Percentiles rank a stretch among this genome's conserved stretches.
These are phyloP conservation scores for Calonectria hawksworthii DNA, from an alignment of 2,329 filamentous ascomycete genomes.

Conservation along the genomic window DNA sequence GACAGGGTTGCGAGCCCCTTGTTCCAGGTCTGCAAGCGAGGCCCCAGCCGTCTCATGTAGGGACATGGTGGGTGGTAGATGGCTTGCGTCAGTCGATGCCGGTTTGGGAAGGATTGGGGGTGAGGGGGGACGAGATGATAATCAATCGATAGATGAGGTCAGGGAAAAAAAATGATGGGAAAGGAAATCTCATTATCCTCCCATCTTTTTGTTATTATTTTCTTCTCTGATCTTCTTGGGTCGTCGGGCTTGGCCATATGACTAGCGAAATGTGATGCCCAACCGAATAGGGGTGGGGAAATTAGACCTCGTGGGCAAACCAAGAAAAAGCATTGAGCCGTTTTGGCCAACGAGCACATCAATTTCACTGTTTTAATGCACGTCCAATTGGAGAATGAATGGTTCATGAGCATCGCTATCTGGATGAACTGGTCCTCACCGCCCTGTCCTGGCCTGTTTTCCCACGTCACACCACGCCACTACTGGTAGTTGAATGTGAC, in stretches of 20 bases:
- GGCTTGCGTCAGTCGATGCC: neutral
- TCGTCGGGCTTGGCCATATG: neutral
- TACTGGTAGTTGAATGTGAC: conserved; percentile 10
- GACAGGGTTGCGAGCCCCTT: conserved; percentile 33
- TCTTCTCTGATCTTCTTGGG: neutral
- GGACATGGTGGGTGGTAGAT: conserved; percentile 18
- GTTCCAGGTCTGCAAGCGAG: conserved; percentile 35
- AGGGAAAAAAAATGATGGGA: neutral
- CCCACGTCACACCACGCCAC: conserved; percentile 23
- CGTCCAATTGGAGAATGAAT: neutral
- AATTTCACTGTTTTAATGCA: neutral
- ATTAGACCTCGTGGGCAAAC: conserved; percentile 8
- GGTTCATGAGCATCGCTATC: neutral
- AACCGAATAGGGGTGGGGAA: conserved; percentile 22
- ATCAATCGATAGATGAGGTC: neutral
- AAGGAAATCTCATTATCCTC: neutral
- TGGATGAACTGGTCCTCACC: neutral
- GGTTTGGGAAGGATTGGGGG: neutral
- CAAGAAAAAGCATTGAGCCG: conserved; percentile 8
- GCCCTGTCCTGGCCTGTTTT: conserved; percentile 17
- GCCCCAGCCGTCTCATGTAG: conserved; percentile 43
- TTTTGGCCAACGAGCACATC: neutral
- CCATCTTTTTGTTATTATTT: neutral
- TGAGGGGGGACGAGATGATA: neutral
- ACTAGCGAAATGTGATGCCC: conserved; percentile 6